phyloP scores from a whole-genome alignment of 2,329 filamentous ascomycete species.

The Epichloe typhina region DNA sequence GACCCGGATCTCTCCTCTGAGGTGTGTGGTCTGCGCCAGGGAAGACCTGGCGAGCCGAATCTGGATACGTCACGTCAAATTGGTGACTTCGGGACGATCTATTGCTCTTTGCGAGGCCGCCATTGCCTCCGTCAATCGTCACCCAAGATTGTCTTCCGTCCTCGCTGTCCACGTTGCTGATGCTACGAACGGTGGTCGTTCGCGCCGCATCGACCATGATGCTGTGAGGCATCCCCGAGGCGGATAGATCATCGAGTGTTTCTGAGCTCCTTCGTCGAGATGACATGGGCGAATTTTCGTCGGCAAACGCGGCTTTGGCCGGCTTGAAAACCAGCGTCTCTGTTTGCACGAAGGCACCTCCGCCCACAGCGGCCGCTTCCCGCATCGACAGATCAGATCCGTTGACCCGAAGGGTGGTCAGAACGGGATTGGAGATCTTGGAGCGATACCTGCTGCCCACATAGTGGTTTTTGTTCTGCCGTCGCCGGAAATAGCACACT shows the following conservation, averaged over 20 bases:
- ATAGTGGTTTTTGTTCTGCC: slow-evolving; percentile 15
- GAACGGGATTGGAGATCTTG: slow-evolving; percentile 21
- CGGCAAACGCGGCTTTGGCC: slow-evolving; percentile 12
- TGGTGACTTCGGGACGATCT: slow-evolving; percentile 13
- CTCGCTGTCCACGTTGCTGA: slow-evolving; percentile 11
- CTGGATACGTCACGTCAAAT: slow-evolving; percentile 16
- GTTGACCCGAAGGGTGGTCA: slow-evolving; percentile 15
- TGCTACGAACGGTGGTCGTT: slow-evolving; percentile 10
- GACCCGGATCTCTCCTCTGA: slow-evolving; percentile 9
- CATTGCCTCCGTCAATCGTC: slow-evolving; percentile 18
- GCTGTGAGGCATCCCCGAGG: slow-evolving; percentile 12
- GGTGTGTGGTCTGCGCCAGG: slow-evolving; percentile 17
- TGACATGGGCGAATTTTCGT: slow-evolving; percentile 13
- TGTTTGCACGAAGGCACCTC: slow-evolving; percentile 2
- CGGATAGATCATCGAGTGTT: slow-evolving; percentile 13
- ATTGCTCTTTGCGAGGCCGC: slow-evolving; percentile 13
- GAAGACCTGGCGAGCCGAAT: slow-evolving; percentile 19
- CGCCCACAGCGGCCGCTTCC: slow-evolving; percentile 10
- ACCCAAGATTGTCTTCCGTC: slow-evolving; percentile 22
- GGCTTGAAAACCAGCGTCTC: slow-evolving; percentile 9
- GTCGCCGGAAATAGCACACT: slow-evolving; percentile 21
- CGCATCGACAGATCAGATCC: slow-evolving; percentile 13
- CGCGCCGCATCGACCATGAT: slow-evolving; percentile 14
- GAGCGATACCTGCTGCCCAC: slow-evolving; percentile 16
- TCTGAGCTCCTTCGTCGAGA: slow-evolving; percentile 14